Base-by-base conservation (phyloP, 805 yeast species). In the Wickerhamiella vanderwaltii region DNA sequence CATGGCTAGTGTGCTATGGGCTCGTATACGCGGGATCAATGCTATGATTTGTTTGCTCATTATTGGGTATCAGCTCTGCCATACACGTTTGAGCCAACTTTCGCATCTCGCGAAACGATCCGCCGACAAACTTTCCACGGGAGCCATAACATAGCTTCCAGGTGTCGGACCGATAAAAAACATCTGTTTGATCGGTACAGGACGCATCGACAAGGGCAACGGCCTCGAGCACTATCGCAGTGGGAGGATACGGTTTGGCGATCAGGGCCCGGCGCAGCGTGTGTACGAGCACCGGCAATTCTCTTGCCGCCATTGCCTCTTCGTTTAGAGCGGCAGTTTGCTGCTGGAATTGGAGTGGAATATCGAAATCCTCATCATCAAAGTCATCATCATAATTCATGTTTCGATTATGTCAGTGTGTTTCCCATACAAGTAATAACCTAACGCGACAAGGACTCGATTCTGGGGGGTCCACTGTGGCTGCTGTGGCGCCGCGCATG, bases 181-280 rank as follows among this genome's bases (percentile, higher is more conserved):
- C 16, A 19, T 29, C 35, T 7, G 19, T 13, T 7, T 19, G 26
- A 30, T 35, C 26, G 6, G 22, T 33, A 17, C 36, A 31, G 11
- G 44, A 41, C 30, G 44, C 44, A 33, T 41, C 35, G 7, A 41
- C 39, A n/a, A 41, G 37, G 4, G 29, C 39, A 9, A 29, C 44
- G 9, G 39, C 44, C 23, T 15, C 5, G n/a, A 28, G 26, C n/a
- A 29, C 34, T 19, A 34, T 13, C 16, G 33, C 15, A 18, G 18
- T 7, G 4, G 38, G 38, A 13, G 19, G 32, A 13, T 12, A 28
- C 11, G 38, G 18, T 22, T 33, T 37, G 11, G n/a, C 18, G 13
- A 40, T 32, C n/a, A 40, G 38, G 28, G 33, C 17, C n/a, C 4
- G 11, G 35, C 44, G 44, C 35, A 41, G 35, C 4, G 19, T 13